Conservation (phyloP, 2,329 filamentous ascomycete genomes). For the Pseudogymnoascus sp. region DNA sequence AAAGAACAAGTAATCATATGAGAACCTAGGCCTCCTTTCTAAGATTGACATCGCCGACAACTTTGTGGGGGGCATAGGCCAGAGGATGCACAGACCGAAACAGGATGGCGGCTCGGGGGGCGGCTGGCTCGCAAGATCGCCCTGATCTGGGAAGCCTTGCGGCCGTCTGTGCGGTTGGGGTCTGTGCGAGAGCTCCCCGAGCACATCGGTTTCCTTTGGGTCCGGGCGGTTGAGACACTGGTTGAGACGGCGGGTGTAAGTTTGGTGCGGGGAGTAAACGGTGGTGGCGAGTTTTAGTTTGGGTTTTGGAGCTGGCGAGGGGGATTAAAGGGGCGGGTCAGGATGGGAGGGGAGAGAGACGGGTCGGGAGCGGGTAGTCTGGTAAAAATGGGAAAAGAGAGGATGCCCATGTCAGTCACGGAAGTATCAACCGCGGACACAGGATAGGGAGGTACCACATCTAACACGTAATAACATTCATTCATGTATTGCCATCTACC, state of each 20-base stretch:
- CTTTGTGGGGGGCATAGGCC: not conserved
- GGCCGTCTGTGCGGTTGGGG: not conserved
- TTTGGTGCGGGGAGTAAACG: not conserved
- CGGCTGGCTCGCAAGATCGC: not conserved
- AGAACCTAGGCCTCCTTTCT: too few relatives aligned
- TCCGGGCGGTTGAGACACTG: not conserved
- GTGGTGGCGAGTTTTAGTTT: not conserved
- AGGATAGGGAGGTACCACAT: not conserved
- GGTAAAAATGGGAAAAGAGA: not conserved
- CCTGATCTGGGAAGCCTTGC: not conserved
- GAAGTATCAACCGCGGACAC: not conserved
- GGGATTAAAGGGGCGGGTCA: not conserved
- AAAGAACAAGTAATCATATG: too few relatives aligned
- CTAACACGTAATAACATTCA: constrained; percentile 5
- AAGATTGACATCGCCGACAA: too few relatives aligned
- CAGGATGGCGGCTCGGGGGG: not conserved
- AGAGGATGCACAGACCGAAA: not conserved
- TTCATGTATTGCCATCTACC: constrained; percentile 1
- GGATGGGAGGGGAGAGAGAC: not conserved
- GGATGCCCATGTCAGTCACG: not conserved
- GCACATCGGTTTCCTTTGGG: not conserved
- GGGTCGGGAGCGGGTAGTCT: not conserved
- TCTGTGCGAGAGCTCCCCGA: not conserved
- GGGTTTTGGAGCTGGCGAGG: not conserved
- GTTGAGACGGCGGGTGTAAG: not conserved